Evolutionary conservation across 306 rosid species (phyloP), one percentile per base, ranked within the genome.

Genomic region (Malus orientalis): DNA sequence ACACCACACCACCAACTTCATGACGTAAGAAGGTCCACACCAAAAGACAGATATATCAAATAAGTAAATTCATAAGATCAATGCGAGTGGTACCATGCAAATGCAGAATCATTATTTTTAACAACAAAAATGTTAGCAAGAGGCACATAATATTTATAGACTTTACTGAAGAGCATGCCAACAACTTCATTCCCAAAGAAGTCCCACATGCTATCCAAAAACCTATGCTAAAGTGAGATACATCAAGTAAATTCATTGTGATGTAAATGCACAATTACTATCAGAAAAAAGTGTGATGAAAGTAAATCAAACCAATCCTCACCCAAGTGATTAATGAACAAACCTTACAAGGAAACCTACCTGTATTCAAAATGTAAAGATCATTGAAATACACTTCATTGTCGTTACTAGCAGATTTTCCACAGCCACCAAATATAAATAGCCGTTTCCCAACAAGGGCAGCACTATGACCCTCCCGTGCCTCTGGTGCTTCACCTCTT

Each of bases 381-480:
- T 96, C 98, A 76, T 91, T 96, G 86, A 87, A 96, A 81, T 91
- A 91, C 62, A 87, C 87, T 76, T 92, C 98, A 42, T 84, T 87
- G 78, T 84, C 79, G 71, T 76, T 80, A 79, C 82, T 89, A n/a
- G 80, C 70, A 54, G 96, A 87, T 81, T 96, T 96, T 75, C 99
- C 99, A 84, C 96, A 91, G 53, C 99, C 99, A 33, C 99, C 99
- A 92, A 96, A 96, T 53, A 96, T 79, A 78, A 82, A 91, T 18
- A 96, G 79, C 32, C 99, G 87, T 83, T 81, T 88, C 69, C 98
- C 99, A 82, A 96, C 91, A 45, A 88, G 90, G 20, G 99, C 93
- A 58, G 97, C 92, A 19, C 91, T 86, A 81, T 96, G 99, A 86
- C 99, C 99, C 82, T 96, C 99, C 2, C 98, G 93, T 65, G 98